A percentile compares a stretch with the other conserved stretches of the same genome.
phyloP scores from a whole-genome alignment of 768 basidiomycete species.

The Pisolithus sp. region DNA sequence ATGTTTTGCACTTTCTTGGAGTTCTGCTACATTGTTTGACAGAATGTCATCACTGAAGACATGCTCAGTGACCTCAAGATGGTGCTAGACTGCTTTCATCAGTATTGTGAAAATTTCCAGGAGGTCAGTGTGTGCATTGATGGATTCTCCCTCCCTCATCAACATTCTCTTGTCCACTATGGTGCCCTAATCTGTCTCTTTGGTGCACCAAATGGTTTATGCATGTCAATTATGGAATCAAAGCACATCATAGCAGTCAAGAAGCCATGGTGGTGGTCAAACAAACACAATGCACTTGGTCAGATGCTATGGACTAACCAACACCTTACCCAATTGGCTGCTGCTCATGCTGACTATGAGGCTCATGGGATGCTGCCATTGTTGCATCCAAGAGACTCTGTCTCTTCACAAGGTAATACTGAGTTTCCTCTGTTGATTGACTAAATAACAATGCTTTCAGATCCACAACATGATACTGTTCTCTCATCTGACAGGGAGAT shows the following conservation, averaged over 20 bases:
- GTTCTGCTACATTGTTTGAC: not conserved
- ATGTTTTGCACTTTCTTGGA: not conserved
- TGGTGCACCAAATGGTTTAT: slow-evolving; percentile 11
- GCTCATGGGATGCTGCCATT: slow-evolving; percentile 14
- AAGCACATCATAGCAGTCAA: not conserved
- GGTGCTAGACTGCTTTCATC: not conserved
- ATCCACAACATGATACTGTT: too few species aligned
- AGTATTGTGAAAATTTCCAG: not conserved
- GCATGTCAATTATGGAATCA: not conserved
- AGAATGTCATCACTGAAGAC: not conserved
- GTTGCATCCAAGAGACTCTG: too few species aligned
- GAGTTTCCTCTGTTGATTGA: too few species aligned
- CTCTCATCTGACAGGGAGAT: too few species aligned
- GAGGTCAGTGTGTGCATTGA: slow-evolving; percentile 3
- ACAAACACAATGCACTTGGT: not conserved
- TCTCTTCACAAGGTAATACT: too few species aligned
- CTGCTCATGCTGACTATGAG: slow-evolving; percentile 13
- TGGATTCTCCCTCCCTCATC: slow-evolving; percentile 11
- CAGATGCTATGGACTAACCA: not conserved
- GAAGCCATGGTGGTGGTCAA: not conserved
- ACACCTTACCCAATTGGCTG: slow-evolving; percentile 12
- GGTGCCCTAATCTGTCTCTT: slow-evolving; percentile 5
- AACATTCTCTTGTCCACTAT: slow-evolving; percentile 15
- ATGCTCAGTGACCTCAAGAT: not conserved
- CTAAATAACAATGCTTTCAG: too few species aligned